Conservation (phyloP, 257 asterid species). For the Datura wrightii region DNA sequence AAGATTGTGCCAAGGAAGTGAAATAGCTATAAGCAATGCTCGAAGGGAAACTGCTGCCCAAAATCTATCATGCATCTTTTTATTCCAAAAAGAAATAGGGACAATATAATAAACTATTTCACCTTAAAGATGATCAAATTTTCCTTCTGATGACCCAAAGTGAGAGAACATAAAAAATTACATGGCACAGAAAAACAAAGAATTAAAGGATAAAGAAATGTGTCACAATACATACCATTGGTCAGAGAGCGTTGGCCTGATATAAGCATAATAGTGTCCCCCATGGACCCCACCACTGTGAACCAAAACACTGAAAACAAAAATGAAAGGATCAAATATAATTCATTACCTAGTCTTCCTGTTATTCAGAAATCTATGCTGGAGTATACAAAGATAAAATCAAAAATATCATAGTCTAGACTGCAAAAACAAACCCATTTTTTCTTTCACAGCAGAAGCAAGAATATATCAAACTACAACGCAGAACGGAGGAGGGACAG, state of each 20-base stretch:
- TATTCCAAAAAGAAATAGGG: neutral
- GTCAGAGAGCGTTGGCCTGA: slow-evolving; percentile 50
- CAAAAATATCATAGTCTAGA: slow-evolving; percentile 10
- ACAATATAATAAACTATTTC: neutral
- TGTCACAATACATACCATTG: slow-evolving; percentile 42
- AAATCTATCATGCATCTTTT: neutral
- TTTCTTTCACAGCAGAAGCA: neutral
- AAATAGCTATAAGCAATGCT: slow-evolving; percentile 15
- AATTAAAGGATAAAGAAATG: neutral
- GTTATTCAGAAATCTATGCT: slow-evolving; percentile 4
- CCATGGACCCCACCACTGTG: slow-evolving; percentile 57
- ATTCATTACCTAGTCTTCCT: slow-evolving; percentile 2
- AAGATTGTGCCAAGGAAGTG: slow-evolving; percentile 19
- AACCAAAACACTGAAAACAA: slow-evolving; percentile 39
- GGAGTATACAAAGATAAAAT: neutral
- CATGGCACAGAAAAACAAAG: slow-evolving; percentile 32
- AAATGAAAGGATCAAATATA: slow-evolving; percentile 19
- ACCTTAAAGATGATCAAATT: neutral
- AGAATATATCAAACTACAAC: slow-evolving; percentile 22
- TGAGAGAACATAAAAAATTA: neutral
- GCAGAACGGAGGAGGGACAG: neutral
- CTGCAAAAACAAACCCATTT: neutral
- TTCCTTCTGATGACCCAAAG: slow-evolving; percentile 1
- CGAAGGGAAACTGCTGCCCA: neutral
- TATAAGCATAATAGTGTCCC: slow-evolving; percentile 54